A percentile compares a stretch with the other conserved stretches of the same genome.
Conservation (phyloP, 306 rosid genomes). For the Gillenia trifoliata region DNA sequence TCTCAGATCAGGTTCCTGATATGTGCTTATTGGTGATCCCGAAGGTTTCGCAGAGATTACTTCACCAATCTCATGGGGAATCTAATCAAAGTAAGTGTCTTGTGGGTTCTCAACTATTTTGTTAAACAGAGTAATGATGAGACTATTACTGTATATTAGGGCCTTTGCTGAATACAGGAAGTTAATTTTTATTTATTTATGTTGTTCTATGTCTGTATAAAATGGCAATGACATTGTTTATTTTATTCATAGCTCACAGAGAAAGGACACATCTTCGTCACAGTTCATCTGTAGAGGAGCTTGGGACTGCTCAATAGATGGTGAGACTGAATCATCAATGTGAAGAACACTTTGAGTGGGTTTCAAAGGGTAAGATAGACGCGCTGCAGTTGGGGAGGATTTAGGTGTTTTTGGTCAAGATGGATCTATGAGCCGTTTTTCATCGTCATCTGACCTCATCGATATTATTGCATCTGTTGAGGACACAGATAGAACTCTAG, state of each 20-base stretch:
- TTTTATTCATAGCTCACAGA: slow-evolving; percentile 73
- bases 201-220: slow-evolving; percentile 6
- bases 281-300: slow-evolving; percentile 79
- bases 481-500: slow-evolving; percentile 90
- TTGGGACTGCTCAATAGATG: slow-evolving; percentile 59
- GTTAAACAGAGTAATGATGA: not conserved
- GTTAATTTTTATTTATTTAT: slow-evolving; percentile 1
- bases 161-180: not conserved
- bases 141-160: not conserved
- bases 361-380: too few relatives aligned
- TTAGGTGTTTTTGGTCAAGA: slow-evolving; percentile 50
- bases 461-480: slow-evolving; percentile 84
- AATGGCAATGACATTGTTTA: slow-evolving; percentile 17
- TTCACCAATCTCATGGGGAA: slow-evolving; percentile 85
- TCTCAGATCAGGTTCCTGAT: slow-evolving; percentile 78
- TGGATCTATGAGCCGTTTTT: slow-evolving; percentile 40
- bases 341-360: slow-evolving; percentile 73
- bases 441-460: slow-evolving; percentile 49
- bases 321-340: slow-evolving; percentile 52
- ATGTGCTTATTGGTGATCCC: slow-evolving; percentile 73
- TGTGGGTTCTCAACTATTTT: not conserved
- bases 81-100: slow-evolving; percentile 60
- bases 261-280: slow-evolving; percentile 87
- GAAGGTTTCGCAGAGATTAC: slow-evolving; percentile 81
- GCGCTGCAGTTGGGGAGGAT: slow-evolving; percentile 73